Evolutionary conservation across 1,139 yeast species (phyloP).

Genomic region (Hansenula anomala): DNA sequence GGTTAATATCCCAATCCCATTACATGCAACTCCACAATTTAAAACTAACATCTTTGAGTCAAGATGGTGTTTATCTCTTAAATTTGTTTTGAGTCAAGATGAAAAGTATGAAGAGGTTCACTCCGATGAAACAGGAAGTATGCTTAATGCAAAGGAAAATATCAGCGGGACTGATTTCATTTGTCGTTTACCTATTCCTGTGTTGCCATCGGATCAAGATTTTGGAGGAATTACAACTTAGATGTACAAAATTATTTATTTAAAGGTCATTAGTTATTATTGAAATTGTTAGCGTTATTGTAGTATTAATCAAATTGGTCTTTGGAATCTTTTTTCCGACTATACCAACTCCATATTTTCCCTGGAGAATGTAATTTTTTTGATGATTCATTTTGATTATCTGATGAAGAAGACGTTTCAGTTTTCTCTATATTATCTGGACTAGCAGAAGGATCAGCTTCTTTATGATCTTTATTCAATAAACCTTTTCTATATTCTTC

Average conservation of each 20-base stretch:
- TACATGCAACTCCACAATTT: constrained; percentile 31
- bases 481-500: constrained; percentile 16
- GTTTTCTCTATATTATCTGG: not conserved
- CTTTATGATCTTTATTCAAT: constrained; percentile 4
- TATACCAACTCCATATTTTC: constrained; percentile 18
- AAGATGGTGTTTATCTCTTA: constrained; percentile 29
- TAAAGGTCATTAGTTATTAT: too few species aligned
- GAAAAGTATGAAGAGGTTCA: constrained; percentile 8
- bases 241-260: constrained; percentile 5
- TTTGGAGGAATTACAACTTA: constrained; percentile 24
- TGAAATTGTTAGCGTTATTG: too few species aligned
- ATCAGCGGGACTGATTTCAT: constrained; percentile 31
- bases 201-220: constrained; percentile 28
- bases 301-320: constrained; percentile 6
- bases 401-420: not conserved
- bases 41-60: constrained; percentile 30
- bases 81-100: constrained; percentile 23
- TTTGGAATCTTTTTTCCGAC: constrained; percentile 6
- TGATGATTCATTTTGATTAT: not conserved
- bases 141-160: constrained; percentile 18
- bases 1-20: constrained; percentile 25
- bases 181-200: constrained; percentile 28
- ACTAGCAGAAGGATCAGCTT: not conserved
- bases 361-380: constrained; percentile 11
- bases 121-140: constrained; percentile 15